These are phyloP conservation scores for Cytidiella melzeri DNA, from an alignment of 768 basidiomycete genomes.

Conservation along the genomic window DNA sequence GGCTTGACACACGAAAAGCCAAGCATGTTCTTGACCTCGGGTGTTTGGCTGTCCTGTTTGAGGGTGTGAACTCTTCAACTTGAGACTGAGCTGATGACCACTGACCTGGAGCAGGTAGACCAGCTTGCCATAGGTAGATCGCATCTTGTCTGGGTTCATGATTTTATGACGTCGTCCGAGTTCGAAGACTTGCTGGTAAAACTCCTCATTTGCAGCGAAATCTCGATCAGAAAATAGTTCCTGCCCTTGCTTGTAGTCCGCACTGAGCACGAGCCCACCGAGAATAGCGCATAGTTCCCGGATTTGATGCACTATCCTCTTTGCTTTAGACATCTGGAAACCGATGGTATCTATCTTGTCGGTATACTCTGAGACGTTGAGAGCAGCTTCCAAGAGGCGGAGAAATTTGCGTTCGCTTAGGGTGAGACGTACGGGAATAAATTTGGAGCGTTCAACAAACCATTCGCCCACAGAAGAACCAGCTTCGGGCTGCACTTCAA, in stretches of 20 bases:
- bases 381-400: constrained; percentile 78
- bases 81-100: not conserved
- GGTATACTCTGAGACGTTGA: constrained; percentile 82
- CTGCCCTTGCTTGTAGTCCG: constrained; percentile 87
- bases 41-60: constrained; percentile 73
- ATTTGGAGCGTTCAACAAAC: constrained; percentile 79
- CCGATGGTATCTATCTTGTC: constrained; percentile 85
- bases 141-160: constrained; percentile 91
- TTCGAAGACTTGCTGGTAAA: constrained; percentile 78
- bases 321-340: constrained; percentile 75
- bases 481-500: constrained; percentile 51
- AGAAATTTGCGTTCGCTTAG: constrained; percentile 76
- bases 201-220: constrained; percentile 72
- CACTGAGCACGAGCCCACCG: constrained; percentile 74
- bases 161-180: constrained; percentile 83
- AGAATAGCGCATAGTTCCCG: constrained; percentile 84
- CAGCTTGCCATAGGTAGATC: constrained; percentile 81
- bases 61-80: constrained; percentile 5
- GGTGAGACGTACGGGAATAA: constrained; percentile 73
- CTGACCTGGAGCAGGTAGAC: constrained; percentile 77
- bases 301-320: constrained; percentile 82
- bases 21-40: constrained; percentile 74
- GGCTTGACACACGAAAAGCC: constrained; percentile 74
- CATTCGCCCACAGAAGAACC: constrained; percentile 71
- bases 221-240: constrained; percentile 79